Evolutionary conservation across 2,329 filamentous ascomycete genomes (phyloP).

Genomic region (Xylaria sp.): DNA sequence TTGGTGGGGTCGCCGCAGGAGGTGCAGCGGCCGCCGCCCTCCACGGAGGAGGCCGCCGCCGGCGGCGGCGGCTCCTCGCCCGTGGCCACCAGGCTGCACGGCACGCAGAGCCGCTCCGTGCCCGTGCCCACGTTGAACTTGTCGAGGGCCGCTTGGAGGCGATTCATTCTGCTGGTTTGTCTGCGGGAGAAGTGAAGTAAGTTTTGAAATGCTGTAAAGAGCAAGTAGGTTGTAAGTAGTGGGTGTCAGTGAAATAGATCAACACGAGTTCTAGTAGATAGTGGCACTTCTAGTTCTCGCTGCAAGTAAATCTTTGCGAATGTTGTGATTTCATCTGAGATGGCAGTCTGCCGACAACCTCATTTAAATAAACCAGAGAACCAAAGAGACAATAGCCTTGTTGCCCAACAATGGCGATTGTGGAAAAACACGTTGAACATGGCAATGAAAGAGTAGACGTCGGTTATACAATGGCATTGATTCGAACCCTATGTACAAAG

Average conservation of each 20-base stretch:
- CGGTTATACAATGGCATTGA: no score
- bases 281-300: background rate
- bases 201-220: background rate
- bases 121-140: background rate
- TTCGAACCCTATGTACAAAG: background rate
- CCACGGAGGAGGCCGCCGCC: no score
- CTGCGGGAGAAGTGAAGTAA: background rate
- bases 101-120: background rate
- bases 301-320: no score
- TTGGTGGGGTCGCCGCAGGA: no score
- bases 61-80: background rate
- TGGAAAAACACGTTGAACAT: background rate
- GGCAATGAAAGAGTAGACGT: background rate
- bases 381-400: background rate
- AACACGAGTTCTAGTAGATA: background rate
- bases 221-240: background rate
- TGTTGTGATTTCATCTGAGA: no score
- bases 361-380: background rate
- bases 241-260: no score
- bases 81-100: background rate
- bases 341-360: background rate
- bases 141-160: background rate
- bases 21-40: no score
- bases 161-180: background rate
- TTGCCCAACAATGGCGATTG: background rate